A percentile compares a stretch with the other conserved stretches of the same genome.
Evolutionary conservation across 2,329 filamentous ascomycete species (phyloP).

Genomic region (Fusarium sarcochroum): DNA sequence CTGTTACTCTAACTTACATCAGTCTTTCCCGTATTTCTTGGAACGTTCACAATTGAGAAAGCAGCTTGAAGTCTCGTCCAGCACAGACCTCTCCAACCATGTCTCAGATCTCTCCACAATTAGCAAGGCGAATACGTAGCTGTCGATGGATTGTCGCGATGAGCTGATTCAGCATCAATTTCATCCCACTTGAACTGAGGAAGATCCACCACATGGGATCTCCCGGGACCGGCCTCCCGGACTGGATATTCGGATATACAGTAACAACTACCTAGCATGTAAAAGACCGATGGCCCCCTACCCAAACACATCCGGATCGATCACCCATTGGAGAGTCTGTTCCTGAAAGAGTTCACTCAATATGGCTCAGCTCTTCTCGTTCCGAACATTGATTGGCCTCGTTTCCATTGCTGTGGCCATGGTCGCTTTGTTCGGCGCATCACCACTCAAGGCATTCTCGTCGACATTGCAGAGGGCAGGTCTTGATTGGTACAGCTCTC

Average conservation of each 20-base stretch:
- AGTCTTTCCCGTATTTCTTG: too few relatives aligned
- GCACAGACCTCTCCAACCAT: background rate
- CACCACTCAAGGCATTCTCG: conserved; percentile 42
- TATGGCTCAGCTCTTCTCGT: conserved; percentile 42
- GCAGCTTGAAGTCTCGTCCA: background rate
- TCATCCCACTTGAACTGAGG: conserved; percentile 23
- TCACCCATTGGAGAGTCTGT: background rate
- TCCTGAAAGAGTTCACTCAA: conserved; percentile 12
- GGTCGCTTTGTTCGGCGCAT: conserved; percentile 41
- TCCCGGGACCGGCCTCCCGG: conserved; percentile 13
- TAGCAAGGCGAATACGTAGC: background rate
- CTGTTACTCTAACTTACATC: too few relatives aligned
- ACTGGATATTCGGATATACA: conserved; percentile 49
- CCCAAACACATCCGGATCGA: background rate
- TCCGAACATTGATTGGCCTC: conserved; percentile 40
- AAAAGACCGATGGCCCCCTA: conserved; percentile 17
- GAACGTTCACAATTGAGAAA: too few relatives aligned
- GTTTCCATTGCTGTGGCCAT: conserved; percentile 44
- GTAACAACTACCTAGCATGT: background rate
- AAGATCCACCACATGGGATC: conserved; percentile 33
- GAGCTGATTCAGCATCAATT: conserved; percentile 41
- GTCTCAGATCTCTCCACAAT: conserved; percentile 7
- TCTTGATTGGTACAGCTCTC: conserved; percentile 31
- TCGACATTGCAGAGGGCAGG: conserved; percentile 44
- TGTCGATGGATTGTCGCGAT: background rate